Conservation (phyloP, 1,139 yeast species). For the Groenewaldozyma auringiensis region DNA sequence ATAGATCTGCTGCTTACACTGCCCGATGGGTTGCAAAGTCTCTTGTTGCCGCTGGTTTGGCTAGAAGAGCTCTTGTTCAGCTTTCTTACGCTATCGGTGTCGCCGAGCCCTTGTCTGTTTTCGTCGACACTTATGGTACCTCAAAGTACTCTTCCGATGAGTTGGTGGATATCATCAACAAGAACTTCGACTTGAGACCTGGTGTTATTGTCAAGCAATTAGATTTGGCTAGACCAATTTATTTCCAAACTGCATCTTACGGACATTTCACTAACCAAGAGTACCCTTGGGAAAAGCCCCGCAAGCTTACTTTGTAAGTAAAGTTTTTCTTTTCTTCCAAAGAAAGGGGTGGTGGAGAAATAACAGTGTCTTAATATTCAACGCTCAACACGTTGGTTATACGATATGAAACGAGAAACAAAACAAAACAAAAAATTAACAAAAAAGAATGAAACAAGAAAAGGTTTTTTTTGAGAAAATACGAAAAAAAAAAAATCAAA, state of each 20-base stretch:
- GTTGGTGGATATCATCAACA: slow-evolving; percentile 81
- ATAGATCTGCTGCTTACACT: slow-evolving; percentile 99
- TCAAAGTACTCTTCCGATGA: slow-evolving; percentile 82
- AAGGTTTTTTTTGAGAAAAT: too few species aligned
- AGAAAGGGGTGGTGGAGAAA: too few species aligned
- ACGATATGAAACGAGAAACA: background rate
- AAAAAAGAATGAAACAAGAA: background rate
- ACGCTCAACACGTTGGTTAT: slow-evolving; percentile 27
- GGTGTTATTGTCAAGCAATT: slow-evolving; percentile 97
- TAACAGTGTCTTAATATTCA: slow-evolving; percentile 10
- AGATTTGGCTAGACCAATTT: slow-evolving; percentile 97
- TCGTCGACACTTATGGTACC: slow-evolving; percentile 97
- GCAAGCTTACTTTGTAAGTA: slow-evolving; percentile 48
- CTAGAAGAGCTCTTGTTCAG: slow-evolving; percentile 96
- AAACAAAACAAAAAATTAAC: background rate
- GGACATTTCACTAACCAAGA: slow-evolving; percentile 99
- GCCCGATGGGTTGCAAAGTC: slow-evolving; percentile 99
- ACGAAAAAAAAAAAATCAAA: too few species aligned
- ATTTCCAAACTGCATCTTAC: slow-evolving; percentile 96
- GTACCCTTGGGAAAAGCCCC: slow-evolving; percentile 98
- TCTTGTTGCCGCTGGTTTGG: slow-evolving; percentile 85
- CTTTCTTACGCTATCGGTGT: slow-evolving; percentile 99
- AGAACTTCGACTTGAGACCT: slow-evolving; percentile 98
- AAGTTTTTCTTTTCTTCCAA: too few species aligned
- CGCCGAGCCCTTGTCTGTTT: slow-evolving; percentile 96